Conservation (phyloP, 345 rosid genomes). For the Rubroshorea leprosula region DNA sequence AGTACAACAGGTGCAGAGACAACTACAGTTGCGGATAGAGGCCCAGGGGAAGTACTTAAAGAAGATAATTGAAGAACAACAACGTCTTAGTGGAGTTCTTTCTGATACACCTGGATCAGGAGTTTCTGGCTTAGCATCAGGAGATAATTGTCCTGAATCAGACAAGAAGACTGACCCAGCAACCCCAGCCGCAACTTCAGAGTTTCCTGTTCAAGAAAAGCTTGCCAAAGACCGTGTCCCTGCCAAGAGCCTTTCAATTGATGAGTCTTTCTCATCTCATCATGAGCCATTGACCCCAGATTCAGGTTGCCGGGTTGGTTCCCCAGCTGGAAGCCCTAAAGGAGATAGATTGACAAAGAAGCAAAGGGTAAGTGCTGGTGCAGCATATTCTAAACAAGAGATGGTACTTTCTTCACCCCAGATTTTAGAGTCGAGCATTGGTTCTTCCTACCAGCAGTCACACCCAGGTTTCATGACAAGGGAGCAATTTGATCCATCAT, state of each 20-base stretch:
- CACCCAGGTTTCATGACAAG: slow-evolving; percentile 34
- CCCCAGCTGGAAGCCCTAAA: slow-evolving; percentile 54
- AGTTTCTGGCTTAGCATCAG: slow-evolving; percentile 36
- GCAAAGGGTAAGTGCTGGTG: slow-evolving; percentile 44
- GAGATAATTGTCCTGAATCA: slow-evolving; percentile 42
- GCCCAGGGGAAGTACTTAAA: slow-evolving; percentile 96
- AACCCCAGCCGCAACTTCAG: slow-evolving; percentile 85
- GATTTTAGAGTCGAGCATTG: slow-evolving; percentile 78
- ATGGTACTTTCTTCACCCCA: slow-evolving; percentile 51
- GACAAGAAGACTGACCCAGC: slow-evolving; percentile 77
- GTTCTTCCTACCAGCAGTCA: slow-evolving; percentile 47
- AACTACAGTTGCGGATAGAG: slow-evolving; percentile 92
- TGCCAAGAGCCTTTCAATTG: slow-evolving; percentile 73
- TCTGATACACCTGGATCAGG: slow-evolving; percentile 45
- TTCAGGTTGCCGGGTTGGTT: slow-evolving; percentile 56
- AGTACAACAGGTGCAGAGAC: slow-evolving; percentile 82
- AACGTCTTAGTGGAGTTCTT: slow-evolving; percentile 68
- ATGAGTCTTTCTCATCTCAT: slow-evolving; percentile 78
- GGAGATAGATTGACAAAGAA: slow-evolving; percentile 64
- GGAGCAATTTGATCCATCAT: slow-evolving; percentile 48
- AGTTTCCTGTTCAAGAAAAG: slow-evolving; percentile 67
- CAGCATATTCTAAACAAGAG: slow-evolving; percentile 41
- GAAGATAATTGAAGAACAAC: slow-evolving; percentile 99
- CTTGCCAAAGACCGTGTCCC: slow-evolving; percentile 51
- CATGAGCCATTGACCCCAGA: slow-evolving; percentile 87